phyloP scores from a whole-genome alignment of 2,329 filamentous ascomycete species.

The Aspergillus amoenus region DNA sequence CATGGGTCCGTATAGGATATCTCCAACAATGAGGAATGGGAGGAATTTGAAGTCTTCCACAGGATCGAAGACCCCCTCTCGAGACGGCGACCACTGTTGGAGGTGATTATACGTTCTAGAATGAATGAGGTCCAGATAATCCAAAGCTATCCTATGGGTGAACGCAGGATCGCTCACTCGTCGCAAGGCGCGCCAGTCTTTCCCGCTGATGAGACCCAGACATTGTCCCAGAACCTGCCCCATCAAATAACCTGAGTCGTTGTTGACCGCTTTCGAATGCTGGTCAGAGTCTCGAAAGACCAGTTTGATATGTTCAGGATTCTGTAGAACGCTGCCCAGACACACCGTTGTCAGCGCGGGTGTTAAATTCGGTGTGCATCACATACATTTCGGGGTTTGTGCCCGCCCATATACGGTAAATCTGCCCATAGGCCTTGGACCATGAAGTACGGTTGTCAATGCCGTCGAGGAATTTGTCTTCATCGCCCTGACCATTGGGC shows the following conservation, averaged over 20 bases:
- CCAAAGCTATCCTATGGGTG: background rate
- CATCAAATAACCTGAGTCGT: constrained; percentile 45
- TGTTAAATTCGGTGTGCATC: too few species aligned
- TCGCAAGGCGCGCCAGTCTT: constrained; percentile 13
- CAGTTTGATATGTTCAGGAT: constrained; percentile 33
- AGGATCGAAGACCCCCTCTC: constrained; percentile 18
- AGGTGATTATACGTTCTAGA: too few species aligned
- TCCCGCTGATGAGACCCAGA: constrained; percentile 41
- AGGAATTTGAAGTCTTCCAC: constrained; percentile 32
- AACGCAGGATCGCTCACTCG: constrained; percentile 4
- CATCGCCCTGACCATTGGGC: constrained; percentile 43
- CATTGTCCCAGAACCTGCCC: constrained; percentile 45
- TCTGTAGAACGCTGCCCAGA: constrained; percentile 35
- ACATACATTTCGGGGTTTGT: constrained; percentile 40
- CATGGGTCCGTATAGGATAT: constrained; percentile 35
- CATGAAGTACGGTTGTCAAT: constrained; percentile 33
- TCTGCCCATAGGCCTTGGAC: constrained; percentile 31
- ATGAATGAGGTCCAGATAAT: too few species aligned
- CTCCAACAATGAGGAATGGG: constrained; percentile 42
- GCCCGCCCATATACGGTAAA: constrained; percentile 44
- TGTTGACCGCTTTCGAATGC: constrained; percentile 44
- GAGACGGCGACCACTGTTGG: too few species aligned
- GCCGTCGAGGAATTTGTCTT: constrained; percentile 42
- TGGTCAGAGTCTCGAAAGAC: constrained; percentile 48
- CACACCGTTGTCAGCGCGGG: too few species aligned